phyloP scores from a whole-genome alignment of 345 rosid species.

The Aquilaria yunnanensis region DNA sequence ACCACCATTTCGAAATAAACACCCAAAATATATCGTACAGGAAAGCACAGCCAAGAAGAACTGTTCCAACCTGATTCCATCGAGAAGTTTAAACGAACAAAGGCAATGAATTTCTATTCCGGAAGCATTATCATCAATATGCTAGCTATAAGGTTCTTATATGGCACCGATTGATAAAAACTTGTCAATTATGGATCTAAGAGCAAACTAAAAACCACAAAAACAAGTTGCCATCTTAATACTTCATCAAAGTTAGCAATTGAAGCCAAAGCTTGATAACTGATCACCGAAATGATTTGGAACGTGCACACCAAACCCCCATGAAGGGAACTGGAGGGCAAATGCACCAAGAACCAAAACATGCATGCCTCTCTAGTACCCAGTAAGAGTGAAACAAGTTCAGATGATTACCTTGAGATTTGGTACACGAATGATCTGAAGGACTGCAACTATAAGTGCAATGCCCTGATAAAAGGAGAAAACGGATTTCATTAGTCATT shows the following conservation, averaged over 20 bases:
- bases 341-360: neutral
- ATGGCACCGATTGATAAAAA: neutral
- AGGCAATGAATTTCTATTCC: slow-evolving; percentile 5
- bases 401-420: slow-evolving; percentile 66
- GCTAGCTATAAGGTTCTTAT: neutral
- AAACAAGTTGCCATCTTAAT: too few species aligned
- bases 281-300: too few species aligned
- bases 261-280: too few species aligned
- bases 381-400: neutral
- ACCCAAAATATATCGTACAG: slow-evolving; percentile 97
- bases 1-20: slow-evolving; percentile 78
- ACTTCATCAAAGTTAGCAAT: too few species aligned
- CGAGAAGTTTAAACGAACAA: neutral
- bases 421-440: slow-evolving; percentile 80
- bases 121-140: neutral
- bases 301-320: too few species aligned
- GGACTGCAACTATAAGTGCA: slow-evolving; percentile 79
- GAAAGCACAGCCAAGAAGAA: slow-evolving; percentile 86
- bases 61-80: slow-evolving; percentile 71
- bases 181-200: too few species aligned
- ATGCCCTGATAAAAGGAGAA: slow-evolving; percentile 49
- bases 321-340: too few species aligned
- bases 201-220: too few species aligned
- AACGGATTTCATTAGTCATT: neutral
- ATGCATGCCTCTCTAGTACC: neutral